These are phyloP conservation scores for Oryza australiensis DNA, from an alignment of 176 grass and related monocot genomes.

Conservation along the genomic window DNA sequence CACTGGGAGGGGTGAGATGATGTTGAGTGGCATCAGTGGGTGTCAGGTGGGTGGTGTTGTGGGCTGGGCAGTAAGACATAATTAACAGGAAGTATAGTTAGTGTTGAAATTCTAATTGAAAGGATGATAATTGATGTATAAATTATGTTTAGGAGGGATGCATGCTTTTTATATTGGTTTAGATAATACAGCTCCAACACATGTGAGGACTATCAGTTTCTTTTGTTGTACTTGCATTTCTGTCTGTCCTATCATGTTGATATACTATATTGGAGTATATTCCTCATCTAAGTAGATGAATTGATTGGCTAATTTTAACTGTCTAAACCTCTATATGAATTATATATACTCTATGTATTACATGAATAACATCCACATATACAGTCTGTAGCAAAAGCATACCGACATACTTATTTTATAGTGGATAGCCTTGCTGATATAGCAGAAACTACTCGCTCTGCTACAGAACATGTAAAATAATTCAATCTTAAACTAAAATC, in stretches of 20 bases:
- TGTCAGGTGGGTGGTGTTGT: neutral
- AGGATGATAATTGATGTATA: neutral
- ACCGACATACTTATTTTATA: neutral
- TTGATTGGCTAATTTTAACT: constrained; percentile 13
- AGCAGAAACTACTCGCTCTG: neutral
- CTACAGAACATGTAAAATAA: neutral
- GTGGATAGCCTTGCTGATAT: neutral
- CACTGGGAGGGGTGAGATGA: neutral
- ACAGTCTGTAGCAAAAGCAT: neutral
- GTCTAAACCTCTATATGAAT: neutral
- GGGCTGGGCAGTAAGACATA: neutral
- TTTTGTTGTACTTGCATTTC: neutral
- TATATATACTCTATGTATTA: neutral
- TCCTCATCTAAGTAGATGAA: neutral
- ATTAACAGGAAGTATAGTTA: neutral
- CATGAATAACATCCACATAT: neutral
- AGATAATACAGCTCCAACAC: neutral
- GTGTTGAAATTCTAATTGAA: neutral
- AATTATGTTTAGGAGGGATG: neutral
- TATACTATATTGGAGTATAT: neutral
- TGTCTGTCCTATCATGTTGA: neutral
- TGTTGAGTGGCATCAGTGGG: neutral
- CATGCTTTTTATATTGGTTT: neutral
- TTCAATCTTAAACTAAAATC: neutral
- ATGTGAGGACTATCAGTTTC: neutral